A percentile compares a stretch with the other conserved stretches of the same genome.
These are phyloP conservation scores for Nicotiana knightiana DNA, from an alignment of 257 asterid species.

Conservation along the genomic window DNA sequence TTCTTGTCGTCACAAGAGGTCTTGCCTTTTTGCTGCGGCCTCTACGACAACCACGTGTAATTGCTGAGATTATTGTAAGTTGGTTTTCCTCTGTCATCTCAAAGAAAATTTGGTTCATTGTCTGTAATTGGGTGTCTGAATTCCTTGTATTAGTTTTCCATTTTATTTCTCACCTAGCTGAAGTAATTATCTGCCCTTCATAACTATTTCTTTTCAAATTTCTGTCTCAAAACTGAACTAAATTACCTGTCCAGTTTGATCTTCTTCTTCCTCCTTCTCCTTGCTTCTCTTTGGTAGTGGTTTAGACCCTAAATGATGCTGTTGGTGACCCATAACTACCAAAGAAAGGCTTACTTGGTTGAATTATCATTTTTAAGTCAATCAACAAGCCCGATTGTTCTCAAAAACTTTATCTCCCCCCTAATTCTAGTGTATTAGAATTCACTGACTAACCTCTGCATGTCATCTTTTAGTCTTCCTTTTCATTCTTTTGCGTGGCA, in stretches of 20 bases:
- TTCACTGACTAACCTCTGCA: not conserved
- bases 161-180: too few relatives aligned
- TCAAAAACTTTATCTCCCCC: not conserved
- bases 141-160: not conserved
- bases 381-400: not conserved
- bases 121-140: not conserved
- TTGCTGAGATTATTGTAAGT: conserved; percentile 77
- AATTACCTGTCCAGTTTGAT: not conserved
- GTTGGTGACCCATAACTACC: not conserved
- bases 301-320: not conserved
- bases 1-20: conserved; percentile 46
- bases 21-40: conserved; percentile 64
- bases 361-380: not conserved
- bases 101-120: not conserved
- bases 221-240: not conserved
- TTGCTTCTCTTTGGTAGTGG: not conserved
- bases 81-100: not conserved
- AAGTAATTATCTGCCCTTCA: not conserved
- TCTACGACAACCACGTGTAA: conserved; percentile 73
- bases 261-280: not conserved
- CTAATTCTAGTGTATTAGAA: not conserved
- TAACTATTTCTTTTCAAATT: not conserved
- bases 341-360: not conserved
- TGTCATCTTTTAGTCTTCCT: not conserved
- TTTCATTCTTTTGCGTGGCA: not conserved